Evolutionary conservation across 2,329 filamentous ascomycete genomes (phyloP).

Genomic region (Magnaporthiopsis incrustans): DNA sequence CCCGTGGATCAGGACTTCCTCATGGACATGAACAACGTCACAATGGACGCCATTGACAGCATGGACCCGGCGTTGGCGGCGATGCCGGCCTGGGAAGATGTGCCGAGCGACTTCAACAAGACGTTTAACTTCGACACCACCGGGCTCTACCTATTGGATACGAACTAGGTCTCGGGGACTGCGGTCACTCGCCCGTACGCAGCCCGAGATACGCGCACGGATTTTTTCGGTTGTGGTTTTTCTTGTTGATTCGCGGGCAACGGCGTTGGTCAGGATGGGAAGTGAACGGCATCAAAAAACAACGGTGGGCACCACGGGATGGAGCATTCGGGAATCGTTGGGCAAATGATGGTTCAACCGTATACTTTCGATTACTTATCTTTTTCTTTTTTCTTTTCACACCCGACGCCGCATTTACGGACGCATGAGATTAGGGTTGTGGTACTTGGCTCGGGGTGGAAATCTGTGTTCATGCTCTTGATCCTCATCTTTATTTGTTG

Average conservation of each 20-base stretch:
- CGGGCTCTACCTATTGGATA: conserved; percentile 32
- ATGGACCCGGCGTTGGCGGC: conserved; percentile 6
- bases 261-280: neutral
- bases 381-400: neutral
- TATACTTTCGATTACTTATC: neutral
- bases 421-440: neutral
- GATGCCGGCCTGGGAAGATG: conserved; percentile 38
- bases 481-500: neutral
- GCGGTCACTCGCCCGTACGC: too few relatives aligned
- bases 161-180: neutral
- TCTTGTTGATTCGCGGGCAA: neutral
- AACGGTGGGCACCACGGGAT: neutral
- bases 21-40: conserved; percentile 32
- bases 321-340: neutral
- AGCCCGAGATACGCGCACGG: neutral
- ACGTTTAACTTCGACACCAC: conserved; percentile 40
- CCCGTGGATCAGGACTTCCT: conserved; percentile 38
- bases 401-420: neutral
- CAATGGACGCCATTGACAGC: conserved; percentile 19
- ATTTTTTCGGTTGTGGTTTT: neutral
- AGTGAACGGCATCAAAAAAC: neutral
- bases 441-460: neutral
- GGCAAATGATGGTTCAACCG: neutral
- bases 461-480: neutral
- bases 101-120: conserved; percentile 41